Base-by-base conservation (phyloP, 2,329 filamentous ascomycete species). In the Cordyceps farinosa region DNA sequence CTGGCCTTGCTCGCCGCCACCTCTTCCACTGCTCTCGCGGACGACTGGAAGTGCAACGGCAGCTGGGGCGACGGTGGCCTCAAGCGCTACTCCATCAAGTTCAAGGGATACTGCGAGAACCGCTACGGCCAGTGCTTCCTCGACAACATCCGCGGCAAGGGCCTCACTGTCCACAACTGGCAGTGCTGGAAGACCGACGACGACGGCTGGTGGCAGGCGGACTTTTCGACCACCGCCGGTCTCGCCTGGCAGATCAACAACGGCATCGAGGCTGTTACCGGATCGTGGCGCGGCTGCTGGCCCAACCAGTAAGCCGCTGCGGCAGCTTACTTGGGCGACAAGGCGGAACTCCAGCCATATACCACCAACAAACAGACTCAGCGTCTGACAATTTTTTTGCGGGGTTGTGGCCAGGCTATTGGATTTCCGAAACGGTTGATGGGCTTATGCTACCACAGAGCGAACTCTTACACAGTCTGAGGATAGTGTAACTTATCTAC, bases 61-160 rank as follows among this genome's bases (percentile, higher is more conserved):
- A 22, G 15, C 50, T 52, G 50, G 50, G 50, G 50, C 30, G 50
- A 52, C 50, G 30, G 32, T 32, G 50, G 50, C 17, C 50, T 52
- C 50, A n/a, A 22, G 2, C 50, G 50, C 50, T 52, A 52, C 50
- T 52, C 50, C 2, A 22, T 52, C 50, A 22, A 22, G 50, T 52
- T 52, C 50, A 52, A 52, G 30, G 50, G 50, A 17, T 52, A 52
- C 32, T 52, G 50, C 50, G 50, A 52, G 50, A 22, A 52, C 50
- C 50, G 50, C 50, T 52, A n/a, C 15, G 50, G 50, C 50, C 50
- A 52, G 50, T 52, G 50, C 50, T 52, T 52, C 50, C 50, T 52
- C 50, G 50, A 52, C 50, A 52, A 36, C 50, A 52, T 52, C 30
- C 50, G 50, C 13, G 50, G 50, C 15, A 52, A 52, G 50, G 50